Percentiles rank a stretch among this genome's conserved stretches.
These are phyloP conservation scores for Solanum chmielewskii DNA, from an alignment of 257 asterid genomes.

Conservation along the genomic window DNA sequence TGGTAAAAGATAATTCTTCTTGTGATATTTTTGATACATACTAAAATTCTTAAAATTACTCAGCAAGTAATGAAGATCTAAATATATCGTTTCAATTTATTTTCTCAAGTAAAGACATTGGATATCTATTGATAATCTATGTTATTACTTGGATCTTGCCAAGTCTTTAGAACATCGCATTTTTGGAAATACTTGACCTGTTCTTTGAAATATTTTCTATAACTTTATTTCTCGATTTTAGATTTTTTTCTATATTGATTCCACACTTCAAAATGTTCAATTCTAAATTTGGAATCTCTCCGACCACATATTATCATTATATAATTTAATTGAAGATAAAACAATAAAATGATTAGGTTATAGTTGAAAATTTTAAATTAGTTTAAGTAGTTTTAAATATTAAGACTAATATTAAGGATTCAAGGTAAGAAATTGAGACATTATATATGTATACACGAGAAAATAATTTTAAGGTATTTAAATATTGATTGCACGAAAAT, in stretches of 20 bases:
- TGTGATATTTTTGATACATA: no score
- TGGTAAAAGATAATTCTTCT: no score
- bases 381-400: no score
- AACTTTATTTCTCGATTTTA: background rate
- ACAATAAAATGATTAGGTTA: no score
- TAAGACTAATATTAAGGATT: no score
- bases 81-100: no score
- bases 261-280: background rate
- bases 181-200: background rate
- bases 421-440: background rate
- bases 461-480: background rate
- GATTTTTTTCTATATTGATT: background rate
- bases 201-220: background rate
- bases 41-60: conserved; percentile 16
- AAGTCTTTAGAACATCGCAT: background rate
- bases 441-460: no score
- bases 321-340: background rate
- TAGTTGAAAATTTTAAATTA: no score
- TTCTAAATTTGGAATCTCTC: background rate
- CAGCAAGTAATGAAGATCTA: no score
- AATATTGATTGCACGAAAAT: background rate
- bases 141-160: background rate
- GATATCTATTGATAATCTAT: no score
- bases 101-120: no score
- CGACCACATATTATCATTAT: no score